These are phyloP conservation scores for Xylaria curta DNA, from an alignment of 495 filamentous ascomycete genomes.

Conservation along the genomic window DNA sequence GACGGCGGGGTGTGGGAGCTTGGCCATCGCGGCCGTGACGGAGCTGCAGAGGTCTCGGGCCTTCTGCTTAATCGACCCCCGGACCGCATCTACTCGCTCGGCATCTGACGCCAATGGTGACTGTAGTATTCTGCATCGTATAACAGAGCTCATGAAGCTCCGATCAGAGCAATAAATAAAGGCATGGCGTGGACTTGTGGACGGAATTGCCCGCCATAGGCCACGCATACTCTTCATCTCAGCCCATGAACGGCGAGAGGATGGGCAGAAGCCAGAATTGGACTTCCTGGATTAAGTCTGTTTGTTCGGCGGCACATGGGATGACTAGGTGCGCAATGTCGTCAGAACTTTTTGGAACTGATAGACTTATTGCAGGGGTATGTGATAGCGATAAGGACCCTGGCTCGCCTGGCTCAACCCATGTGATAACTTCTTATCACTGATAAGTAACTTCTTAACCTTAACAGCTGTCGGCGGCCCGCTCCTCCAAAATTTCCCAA, in stretches of 20 bases:
- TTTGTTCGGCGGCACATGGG: not conserved
- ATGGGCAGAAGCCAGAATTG: constrained; percentile 30
- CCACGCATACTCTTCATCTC: constrained; percentile 43
- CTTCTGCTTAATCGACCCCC: not conserved
- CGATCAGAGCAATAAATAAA: not conserved
- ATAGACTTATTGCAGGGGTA: not conserved
- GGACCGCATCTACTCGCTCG: not conserved
- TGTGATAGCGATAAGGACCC: constrained; percentile 18
- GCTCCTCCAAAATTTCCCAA: constrained; percentile 7
- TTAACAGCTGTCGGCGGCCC: constrained; percentile 11
- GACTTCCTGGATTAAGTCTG: constrained; percentile 6
- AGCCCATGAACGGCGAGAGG: constrained; percentile 38
- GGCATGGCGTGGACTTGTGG: constrained; percentile 35
- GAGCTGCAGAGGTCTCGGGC: constrained; percentile 38
- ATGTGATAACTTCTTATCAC: no score
- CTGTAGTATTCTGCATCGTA: not conserved
- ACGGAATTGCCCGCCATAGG: constrained; percentile 35
- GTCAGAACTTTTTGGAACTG: constrained; percentile 19
- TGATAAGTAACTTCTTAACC: no score
- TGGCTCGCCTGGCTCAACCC: no score
- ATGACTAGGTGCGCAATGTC: constrained; percentile 12
- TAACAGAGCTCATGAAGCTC: constrained; percentile 14
- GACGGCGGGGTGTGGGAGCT: constrained; percentile 74
- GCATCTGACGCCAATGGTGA: not conserved
- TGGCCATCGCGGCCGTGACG: constrained; percentile 71